Evolutionary conservation across 2,329 filamentous ascomycete genomes (phyloP), one percentile per base, ranked within the genome.

Genomic region (Colletotrichum noveboracense): DNA sequence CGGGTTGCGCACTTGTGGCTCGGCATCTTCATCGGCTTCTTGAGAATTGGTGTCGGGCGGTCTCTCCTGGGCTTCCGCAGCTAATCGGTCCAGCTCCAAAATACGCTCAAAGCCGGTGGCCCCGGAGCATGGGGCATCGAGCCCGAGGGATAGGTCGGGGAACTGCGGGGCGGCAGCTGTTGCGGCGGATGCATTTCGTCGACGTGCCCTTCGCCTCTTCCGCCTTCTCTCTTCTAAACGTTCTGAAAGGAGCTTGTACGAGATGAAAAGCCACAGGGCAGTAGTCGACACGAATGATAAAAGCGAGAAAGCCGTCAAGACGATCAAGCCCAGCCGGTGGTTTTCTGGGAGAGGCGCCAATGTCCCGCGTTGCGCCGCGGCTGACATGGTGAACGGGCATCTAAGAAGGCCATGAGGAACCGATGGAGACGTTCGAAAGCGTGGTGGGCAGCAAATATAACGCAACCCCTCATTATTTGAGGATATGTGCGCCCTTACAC

Each of bases 1-100:
- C 79, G 92, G 91, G 76, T 91, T 92, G n/a, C 48, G 58, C 2
- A 28, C 18, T 62, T 52, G 13, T 5, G 62, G 24, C 6, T 24
- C 28, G 6, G 24, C 30, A 13, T 70, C 66, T 7, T 58, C 52
- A 2, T 36, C 58, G 24, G 58, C 28, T 3, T 26, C 14, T 4
- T 64, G 21, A 12, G 56, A 32, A 24, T 18, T 36, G 7, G 6
- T 28, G 10, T 34, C 62, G 1, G 28, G 30, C 8, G 7, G 5
- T 14, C 36, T 48, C n/a, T 55, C 70, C 18, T 68, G 70, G 16
- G n/a, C 7, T 24, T 43, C 34, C 5, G 43, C 48, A 18, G 70
- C 70, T 58, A 72, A 36, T 13, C 70, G 34, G 28, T 76, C 70
- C 28, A 76, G 48, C 18, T 76, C 70, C 48, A 58, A 9, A 8